phyloP scores from a whole-genome alignment of 106 monocot species.

The Apostasia ramifera region DNA sequence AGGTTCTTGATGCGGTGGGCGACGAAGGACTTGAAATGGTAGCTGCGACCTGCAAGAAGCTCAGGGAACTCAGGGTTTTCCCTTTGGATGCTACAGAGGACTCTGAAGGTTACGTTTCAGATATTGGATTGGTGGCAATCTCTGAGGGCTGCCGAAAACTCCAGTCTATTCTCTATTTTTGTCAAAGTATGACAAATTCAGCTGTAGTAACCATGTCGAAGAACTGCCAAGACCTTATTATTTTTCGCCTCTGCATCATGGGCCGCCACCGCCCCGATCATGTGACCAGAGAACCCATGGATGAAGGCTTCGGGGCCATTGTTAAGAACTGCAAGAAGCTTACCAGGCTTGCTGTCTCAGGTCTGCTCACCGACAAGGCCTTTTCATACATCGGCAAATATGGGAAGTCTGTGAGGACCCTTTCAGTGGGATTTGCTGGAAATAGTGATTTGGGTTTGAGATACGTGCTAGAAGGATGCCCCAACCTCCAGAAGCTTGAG shows the following conservation, averaged over 20 bases:
- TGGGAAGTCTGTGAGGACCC: constrained; percentile 70
- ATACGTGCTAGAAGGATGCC: constrained; percentile 73
- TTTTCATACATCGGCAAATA: constrained; percentile 73
- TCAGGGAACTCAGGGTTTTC: constrained; percentile 48
- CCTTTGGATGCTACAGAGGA: constrained; percentile 36
- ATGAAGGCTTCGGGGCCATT: constrained; percentile 81
- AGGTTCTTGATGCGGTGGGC: constrained; percentile 30
- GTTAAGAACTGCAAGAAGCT: constrained; percentile 86
- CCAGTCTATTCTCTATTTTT: constrained; percentile 76
- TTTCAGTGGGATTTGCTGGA: constrained; percentile 87
- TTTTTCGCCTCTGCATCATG: constrained; percentile 90
- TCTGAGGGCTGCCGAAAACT: constrained; percentile 79
- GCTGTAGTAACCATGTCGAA: constrained; percentile 69
- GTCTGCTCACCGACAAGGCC: constrained; percentile 70
- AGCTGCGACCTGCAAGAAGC: constrained; percentile 44
- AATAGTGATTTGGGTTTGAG: constrained; percentile 52
- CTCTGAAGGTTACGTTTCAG: constrained; percentile 51
- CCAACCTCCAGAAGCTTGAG: constrained; percentile 75
- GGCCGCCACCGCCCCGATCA: constrained; percentile 59
- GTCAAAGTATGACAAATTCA: constrained; percentile 79
- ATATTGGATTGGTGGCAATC: constrained; percentile 62
- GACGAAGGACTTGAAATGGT: constrained; percentile 44
- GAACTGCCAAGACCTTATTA: constrained; percentile 63
- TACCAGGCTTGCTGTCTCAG: constrained; percentile 74
- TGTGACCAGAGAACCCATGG: constrained; percentile 66